Base-by-base conservation (phyloP, 1,139 yeast genomes). In the Saccharomycopsis hybrid region DNA sequence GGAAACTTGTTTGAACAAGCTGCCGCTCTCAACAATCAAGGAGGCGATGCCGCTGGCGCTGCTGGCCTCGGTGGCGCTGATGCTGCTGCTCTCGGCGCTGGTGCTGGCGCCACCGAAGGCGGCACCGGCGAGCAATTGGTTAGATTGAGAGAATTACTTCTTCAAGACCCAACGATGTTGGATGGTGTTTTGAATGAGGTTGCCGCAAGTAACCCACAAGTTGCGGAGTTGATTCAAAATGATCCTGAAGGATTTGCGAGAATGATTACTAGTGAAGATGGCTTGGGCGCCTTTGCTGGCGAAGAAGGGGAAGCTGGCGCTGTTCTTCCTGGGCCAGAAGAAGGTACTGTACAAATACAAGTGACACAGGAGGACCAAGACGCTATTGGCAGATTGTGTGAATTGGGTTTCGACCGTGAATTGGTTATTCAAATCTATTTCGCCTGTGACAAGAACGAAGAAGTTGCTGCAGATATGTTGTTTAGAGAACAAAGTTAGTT, bases 371-470 rank as follows among this genome's bases (percentile, higher is more conserved):
- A 84, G 60, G 99, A 92, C 65, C 84, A 85, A 63, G 87, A 76
- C 54, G 96, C 98, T 28, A 87, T 92, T 57, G 76, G 77, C 57
- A 79, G 98, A 64, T 74, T 92, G 58, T 84, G 95, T 65, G 97
- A 85, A 64, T 76, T 92, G 58, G 99, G 99, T 0, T 92, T 92
- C 63, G 96, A 87, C 58, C 78, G 96, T 59, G 77, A 82, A 60
- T 71, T 85, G 56, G 98, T 86, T 47, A 80, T 90, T 55, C 97
- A 90, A 70, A 96, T 95, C 37, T 94, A 88, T 70, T 83, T 94
- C 76, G 98, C 97, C 44, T 92, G 98, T 67, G 98, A 94, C 63
- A 92, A 90, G 72, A 89, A 92, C 68, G 98, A 92, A 70, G 97
- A 92, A 71, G 78, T 88, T 60, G 89, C 98, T 43, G 98, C 97